Conservation (phyloP, 495 filamentous ascomycete species). For the Neurospora hispaniola region DNA sequence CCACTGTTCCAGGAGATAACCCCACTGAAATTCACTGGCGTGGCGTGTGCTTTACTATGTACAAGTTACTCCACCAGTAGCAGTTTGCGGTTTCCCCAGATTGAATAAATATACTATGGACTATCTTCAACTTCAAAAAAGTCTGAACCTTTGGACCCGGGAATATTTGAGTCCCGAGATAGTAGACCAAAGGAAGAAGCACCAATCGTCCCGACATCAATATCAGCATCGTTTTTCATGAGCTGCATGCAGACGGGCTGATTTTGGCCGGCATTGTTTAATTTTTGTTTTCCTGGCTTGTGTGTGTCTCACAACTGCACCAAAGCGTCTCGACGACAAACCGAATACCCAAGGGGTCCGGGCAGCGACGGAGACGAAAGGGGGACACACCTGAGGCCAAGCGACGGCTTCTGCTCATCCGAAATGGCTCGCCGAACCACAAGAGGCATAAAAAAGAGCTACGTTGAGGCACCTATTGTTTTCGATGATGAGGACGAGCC, state of each 20-base stretch:
- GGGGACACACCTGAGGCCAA: background rate
- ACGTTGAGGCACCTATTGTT: slow-evolving; percentile 13
- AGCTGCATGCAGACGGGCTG: background rate
- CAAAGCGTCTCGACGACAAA: background rate
- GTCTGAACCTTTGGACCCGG: background rate
- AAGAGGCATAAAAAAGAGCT: slow-evolving; percentile 15
- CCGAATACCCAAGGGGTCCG: background rate
- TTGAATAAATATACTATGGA: background rate
- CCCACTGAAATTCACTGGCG: background rate
- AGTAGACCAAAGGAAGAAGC: background rate
- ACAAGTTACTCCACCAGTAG: background rate
- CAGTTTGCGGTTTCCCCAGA: background rate
- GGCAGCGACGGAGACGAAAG: background rate
- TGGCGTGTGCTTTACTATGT: background rate
- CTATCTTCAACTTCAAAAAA: background rate
- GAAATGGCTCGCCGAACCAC: slow-evolving; percentile 13
- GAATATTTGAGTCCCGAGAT: background rate
- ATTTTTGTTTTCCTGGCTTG: background rate
- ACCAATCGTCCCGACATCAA: background rate
- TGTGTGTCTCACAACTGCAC: background rate
- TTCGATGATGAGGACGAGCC: slow-evolving; percentile 18
- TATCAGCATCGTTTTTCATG: background rate
- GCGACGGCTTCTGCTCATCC: background rate
- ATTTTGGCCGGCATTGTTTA: background rate
- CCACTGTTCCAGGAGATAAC: background rate